Evolutionary conservation across 2,329 filamentous ascomycete species (phyloP).

Genomic region (Cytospora mali): DNA sequence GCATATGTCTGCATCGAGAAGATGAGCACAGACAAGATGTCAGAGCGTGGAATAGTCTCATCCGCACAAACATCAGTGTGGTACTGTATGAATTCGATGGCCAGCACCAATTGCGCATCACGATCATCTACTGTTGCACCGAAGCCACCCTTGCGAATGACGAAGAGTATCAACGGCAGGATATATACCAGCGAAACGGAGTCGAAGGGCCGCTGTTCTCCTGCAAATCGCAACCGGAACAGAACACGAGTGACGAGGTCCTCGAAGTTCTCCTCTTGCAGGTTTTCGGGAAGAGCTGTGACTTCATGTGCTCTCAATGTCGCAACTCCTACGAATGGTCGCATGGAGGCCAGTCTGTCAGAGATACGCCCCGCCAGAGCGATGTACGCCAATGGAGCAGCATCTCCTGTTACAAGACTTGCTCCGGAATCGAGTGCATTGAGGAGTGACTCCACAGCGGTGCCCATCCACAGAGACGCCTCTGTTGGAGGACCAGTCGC

Average conservation of each 20-base stretch:
- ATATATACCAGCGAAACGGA: conserved; percentile 84
- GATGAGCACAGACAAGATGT: conserved; percentile 73
- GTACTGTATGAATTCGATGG: conserved; percentile 84
- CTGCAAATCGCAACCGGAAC: conserved; percentile 86
- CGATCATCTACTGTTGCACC: conserved; percentile 73
- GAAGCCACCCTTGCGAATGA: conserved; percentile 79
- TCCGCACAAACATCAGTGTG: conserved; percentile 82
- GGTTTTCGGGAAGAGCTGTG: conserved; percentile 69
- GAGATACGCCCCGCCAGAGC: conserved; percentile 76
- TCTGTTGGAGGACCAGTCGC: conserved; percentile 88
- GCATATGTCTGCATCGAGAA: conserved; percentile 84
- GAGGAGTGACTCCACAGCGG: conserved; percentile 74
- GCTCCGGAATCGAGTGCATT: conserved; percentile 78
- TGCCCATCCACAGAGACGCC: conserved; percentile 83
- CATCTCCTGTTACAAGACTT: conserved; percentile 78
- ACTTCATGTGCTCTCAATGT: conserved; percentile 79
- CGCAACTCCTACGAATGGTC: conserved; percentile 84
- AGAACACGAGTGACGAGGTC: conserved; percentile 84
- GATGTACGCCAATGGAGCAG: conserved; percentile 77
- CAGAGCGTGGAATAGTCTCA: conserved; percentile 71
- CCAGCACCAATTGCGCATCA: conserved; percentile 87
- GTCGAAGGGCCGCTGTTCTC: conserved; percentile 94
- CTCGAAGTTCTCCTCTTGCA: conserved; percentile 79
- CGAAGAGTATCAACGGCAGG: conserved; percentile 76
- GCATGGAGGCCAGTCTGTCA: conserved; percentile 71